Evolutionary conservation across 208 protist genomes (phyloP), one percentile per base, ranked within the genome.

Genomic region (Angomonas desouzai): DNA sequence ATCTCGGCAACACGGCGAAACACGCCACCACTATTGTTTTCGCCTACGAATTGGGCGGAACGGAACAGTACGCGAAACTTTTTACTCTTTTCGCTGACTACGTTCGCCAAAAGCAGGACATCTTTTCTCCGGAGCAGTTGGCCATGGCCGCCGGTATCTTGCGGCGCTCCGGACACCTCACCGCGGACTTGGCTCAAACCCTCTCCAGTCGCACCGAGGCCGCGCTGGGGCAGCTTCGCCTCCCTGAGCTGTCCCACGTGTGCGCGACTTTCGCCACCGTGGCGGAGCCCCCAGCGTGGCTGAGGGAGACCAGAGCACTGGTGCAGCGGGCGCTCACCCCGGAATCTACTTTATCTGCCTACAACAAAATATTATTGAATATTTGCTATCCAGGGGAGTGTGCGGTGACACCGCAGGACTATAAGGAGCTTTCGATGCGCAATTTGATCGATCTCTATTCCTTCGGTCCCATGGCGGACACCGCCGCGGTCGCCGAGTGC

Each of bases 101-200:
- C 66, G 77, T 89, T 23, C 48, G 66, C 22, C 69, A 74, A 23
- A 61, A 78, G 28, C 76, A 85, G 28, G 32, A 63, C 23, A 48
- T 53, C 40, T 83, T 94, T 43, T 82, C 91, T 55, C 77, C 88
- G 22, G 70, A 76, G 63, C 84, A 91, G 70, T 71, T 94, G 13
- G 88, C 88, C n/a, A 74, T 94, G 43, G 80, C 88, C 0, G 72
- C 83, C 1, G 88, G 88, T 20, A 90, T 94, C 45, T 72, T 94
- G 45, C 88, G 85, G 33, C 81, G 88, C 29, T 77, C 84, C 16
- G 67, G 83, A 28, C 75, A 89, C 34, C 76, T 94, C 25, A 85
- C 77, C 3, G 68, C 70, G 33, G 68, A 85, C 29, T 60, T 94
- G 55, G 72, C 81, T 0, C 34, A 55, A 0, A 36, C 48, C 36